Conservation (phyloP, 768 basidiomycete species). For the Mycena haematopus region DNA sequence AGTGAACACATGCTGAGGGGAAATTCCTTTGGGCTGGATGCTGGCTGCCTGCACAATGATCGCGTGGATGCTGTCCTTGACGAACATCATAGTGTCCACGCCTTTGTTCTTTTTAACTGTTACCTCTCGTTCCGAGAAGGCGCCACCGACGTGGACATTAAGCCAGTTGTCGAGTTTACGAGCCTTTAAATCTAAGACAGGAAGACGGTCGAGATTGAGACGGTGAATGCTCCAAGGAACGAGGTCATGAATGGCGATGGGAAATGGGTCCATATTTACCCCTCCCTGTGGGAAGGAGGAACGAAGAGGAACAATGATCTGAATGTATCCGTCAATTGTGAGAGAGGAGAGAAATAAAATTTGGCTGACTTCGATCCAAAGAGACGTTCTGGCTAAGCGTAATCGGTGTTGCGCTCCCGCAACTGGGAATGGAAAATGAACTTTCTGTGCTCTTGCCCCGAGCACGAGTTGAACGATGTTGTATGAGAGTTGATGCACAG, state of each 20-base stretch:
- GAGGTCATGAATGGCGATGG: constrained; percentile 30
- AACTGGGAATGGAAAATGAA: constrained; percentile 16
- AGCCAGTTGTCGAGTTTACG: constrained; percentile 36
- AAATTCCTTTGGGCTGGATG: constrained; percentile 19
- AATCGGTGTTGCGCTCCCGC: constrained; percentile 6
- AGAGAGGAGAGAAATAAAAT: background rate
- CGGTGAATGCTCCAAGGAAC: constrained; percentile 42
- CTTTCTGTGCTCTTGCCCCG: constrained; percentile 35
- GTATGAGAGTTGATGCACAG: constrained; percentile 31
- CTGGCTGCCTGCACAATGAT: constrained; percentile 39
- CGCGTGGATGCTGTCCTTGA: constrained; percentile 42
- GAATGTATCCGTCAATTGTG: background rate
- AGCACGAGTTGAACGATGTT: constrained; percentile 27
- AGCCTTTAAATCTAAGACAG: constrained; percentile 33
- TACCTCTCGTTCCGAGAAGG: constrained; percentile 37
- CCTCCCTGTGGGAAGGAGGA: constrained; percentile 34
- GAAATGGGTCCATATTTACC: constrained; percentile 35
- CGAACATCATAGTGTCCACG: constrained; percentile 39
- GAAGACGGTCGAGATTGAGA: constrained; percentile 39
- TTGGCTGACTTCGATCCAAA: constrained; percentile 36
- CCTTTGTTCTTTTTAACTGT: constrained; percentile 42
- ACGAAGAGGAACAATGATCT: constrained; percentile 29
- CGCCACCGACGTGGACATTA: constrained; percentile 29
- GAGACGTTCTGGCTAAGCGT: constrained; percentile 19
- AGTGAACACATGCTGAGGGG: constrained; percentile 29